A percentile compares a stretch with the other conserved stretches of the same genome.
Evolutionary conservation across 306 rosid genomes (phyloP).

Genomic region (Prunus mira): DNA sequence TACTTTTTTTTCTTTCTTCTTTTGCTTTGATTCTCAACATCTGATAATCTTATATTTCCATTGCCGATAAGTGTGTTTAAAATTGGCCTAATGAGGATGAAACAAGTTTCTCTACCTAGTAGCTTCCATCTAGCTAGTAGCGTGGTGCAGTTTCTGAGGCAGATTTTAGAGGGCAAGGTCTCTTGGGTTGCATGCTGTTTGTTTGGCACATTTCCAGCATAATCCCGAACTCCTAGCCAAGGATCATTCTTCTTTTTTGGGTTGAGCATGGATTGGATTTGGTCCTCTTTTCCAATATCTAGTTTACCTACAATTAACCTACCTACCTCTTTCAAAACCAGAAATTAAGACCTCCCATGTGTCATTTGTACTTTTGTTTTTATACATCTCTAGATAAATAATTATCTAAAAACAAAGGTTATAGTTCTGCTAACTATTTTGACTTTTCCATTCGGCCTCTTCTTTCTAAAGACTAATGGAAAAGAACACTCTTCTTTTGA

Average conservation of each 20-base stretch:
- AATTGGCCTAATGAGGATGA: neutral
- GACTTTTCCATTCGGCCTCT: neutral
- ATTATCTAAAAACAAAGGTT: neutral
- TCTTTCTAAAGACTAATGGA: neutral
- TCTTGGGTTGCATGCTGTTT: slow-evolving; percentile 11
- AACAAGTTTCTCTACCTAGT: neutral
- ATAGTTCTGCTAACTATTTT: neutral
- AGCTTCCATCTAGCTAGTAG: neutral
- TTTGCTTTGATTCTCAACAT: neutral
- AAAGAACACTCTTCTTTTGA: too few species aligned
- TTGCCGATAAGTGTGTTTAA: neutral
- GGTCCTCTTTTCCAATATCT: slow-evolving; percentile 3
- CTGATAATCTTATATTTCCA: neutral
- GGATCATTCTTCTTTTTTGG: neutral
- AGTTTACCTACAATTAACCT: neutral
- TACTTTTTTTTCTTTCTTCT: neutral
- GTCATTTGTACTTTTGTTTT: neutral
- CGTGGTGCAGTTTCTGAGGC: neutral
- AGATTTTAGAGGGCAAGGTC: slow-evolving; percentile 3
- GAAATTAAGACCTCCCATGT: neutral
- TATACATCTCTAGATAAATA: neutral
- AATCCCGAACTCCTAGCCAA: slow-evolving; percentile 12
- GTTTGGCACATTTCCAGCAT: slow-evolving; percentile 10
- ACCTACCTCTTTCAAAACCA: neutral
- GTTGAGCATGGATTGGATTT: slow-evolving; percentile 3